phyloP scores from a whole-genome alignment of 2,329 filamentous ascomycete genomes.

The Dissoconium aciculare region DNA sequence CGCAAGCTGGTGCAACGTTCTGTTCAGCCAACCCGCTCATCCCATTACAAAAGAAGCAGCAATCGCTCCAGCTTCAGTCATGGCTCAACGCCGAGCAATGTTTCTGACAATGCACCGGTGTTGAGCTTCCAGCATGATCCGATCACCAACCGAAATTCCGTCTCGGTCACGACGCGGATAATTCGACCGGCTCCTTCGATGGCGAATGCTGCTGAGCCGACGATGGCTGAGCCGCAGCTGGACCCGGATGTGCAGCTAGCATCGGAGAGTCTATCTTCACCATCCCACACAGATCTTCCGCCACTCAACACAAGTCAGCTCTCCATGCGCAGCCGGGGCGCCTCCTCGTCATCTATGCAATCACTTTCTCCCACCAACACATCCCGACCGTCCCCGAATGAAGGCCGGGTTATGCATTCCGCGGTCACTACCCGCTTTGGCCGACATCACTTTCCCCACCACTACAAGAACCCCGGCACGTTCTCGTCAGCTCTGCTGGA shows the following conservation, averaged over 20 bases:
- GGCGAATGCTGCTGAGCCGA: slow-evolving; percentile 7
- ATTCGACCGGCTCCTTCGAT: slow-evolving; percentile 57
- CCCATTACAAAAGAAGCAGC: slow-evolving; percentile 12
- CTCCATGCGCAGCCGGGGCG: too few species aligned
- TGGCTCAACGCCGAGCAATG: slow-evolving; percentile 6
- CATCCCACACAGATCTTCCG: slow-evolving; percentile 5
- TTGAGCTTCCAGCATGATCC: slow-evolving; percentile 28
- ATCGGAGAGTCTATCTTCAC: too few species aligned
- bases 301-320: slow-evolving; percentile 2
- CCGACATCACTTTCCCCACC: too few species aligned
- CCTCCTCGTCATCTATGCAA: too few species aligned
- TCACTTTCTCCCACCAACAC: too few species aligned
- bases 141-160: slow-evolving; percentile 47
- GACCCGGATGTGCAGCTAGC: slow-evolving; percentile 1
- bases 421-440: too few species aligned
- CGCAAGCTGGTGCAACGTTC: slow-evolving; percentile 7
- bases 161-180: slow-evolving; percentile 80
- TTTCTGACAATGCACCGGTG: slow-evolving; percentile 19
- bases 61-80: slow-evolving; percentile 10
- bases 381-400: too few species aligned
- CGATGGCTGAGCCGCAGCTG: slow-evolving; percentile 5
- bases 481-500: too few species aligned
- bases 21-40: slow-evolving; percentile 10
- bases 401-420: too few species aligned
- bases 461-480: too few species aligned